Evolutionary conservation across 108 stramenopile genomes (phyloP), one percentile per base, ranked within the genome.

Genomic region (Ochromonas danica): DNA sequence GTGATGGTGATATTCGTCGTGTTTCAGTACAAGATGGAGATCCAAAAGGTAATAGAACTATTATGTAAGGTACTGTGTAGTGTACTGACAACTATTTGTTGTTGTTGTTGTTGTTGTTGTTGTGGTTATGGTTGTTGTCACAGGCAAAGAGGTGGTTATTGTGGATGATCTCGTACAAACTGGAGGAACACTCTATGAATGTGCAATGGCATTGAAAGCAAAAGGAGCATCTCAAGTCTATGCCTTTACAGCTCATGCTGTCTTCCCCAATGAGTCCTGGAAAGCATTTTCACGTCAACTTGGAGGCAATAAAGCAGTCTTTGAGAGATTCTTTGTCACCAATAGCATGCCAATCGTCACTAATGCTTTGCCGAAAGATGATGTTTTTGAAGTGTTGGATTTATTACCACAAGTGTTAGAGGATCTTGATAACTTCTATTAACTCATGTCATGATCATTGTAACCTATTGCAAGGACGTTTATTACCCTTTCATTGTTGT

Each of bases 181-280:
- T 1, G 89, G 93, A n/a, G 94, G 94, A 3, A 94, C 94, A n/a
- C 82, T 94, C n/a, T 94, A 87, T 80, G 92, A 94, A 82, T 89
- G 90, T 40, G 94, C 91, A 1, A 78, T 87, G 62, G 90, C 87
- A 0, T 79, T 93, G 36, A 81, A 88, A 77, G 89, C 86, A 22
- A 87, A 87, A 0, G 93, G 93, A 33, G 93, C 93, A 0, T 65
- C 70, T n/a, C 82, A 81, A 39, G 93, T 94, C 0, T 85, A 82
- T 42, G 91, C 91, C 1, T 94, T 90, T 85, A 90, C 90, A 1
- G 90, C 91, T 0, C 93, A 94, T 74, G 91, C 87, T 61, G 93
- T 94, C 27, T 94, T 94, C 71, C 93, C 93, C 22, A 89, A 89
- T 39, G 81, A 90, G 1, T 84, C 88, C 61, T 94, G 89, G 89